Conservation (phyloP, 1,284 basidiomycete genomes). For the Fomes fomentarius region DNA sequence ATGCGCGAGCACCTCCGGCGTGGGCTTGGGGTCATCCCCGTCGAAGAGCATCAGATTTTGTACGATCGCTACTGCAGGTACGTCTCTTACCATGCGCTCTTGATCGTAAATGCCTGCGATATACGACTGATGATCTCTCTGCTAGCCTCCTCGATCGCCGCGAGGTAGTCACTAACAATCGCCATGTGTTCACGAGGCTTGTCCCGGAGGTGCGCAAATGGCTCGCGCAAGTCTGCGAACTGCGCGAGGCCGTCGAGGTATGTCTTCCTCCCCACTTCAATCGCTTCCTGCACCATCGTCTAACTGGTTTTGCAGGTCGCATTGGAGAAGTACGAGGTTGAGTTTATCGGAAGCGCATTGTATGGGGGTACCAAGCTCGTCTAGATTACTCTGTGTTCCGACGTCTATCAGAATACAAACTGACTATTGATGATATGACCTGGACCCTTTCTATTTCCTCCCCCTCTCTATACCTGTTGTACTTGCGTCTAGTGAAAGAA, state of each 20-base stretch:
- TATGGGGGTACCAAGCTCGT: not conserved
- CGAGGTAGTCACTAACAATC: not conserved
- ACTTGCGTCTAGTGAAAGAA: too few relatives aligned
- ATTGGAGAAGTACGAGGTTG: not conserved
- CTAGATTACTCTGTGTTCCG: too few relatives aligned
- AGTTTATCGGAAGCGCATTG: not conserved
- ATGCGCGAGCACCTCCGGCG: not conserved
- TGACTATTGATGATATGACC: too few relatives aligned
- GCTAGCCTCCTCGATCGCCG: not conserved
- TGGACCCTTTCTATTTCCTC: too few relatives aligned
- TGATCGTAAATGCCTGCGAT: not conserved
- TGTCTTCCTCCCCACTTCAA: not conserved
- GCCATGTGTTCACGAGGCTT: not conserved
- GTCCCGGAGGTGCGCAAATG: not conserved
- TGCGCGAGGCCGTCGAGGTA: not conserved
- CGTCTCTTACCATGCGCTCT: not conserved
- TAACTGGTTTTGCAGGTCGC: not conserved
- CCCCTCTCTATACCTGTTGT: too few relatives aligned
- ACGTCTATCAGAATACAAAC: too few relatives aligned
- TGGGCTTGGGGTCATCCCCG: conserved; percentile 1
- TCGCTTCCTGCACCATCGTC: not conserved
- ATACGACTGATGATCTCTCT: not conserved
- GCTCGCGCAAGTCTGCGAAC: not conserved
- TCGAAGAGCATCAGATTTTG: not conserved
- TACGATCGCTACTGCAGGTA: not conserved